phyloP scores from a whole-genome alignment of 1,284 basidiomycete genomes.

The Neolentinus lepideus region DNA sequence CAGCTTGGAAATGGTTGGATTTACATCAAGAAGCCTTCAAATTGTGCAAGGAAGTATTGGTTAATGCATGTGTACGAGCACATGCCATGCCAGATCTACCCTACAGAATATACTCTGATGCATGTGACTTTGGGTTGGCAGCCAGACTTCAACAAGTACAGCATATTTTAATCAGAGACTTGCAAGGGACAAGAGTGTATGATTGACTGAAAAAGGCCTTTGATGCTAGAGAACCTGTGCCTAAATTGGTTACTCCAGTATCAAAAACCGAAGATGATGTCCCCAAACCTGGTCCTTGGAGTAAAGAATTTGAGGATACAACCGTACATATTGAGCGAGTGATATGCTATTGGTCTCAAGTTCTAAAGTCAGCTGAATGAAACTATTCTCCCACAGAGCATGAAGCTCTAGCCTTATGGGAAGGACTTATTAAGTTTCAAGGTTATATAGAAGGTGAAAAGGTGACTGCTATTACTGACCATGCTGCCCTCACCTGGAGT shows the following conservation, averaged over 20 bases:
- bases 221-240: conserved; percentile 10
- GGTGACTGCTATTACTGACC: conserved; percentile 21
- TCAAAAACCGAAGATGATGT: conserved; percentile 12
- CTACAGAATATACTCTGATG: conserved; percentile 31
- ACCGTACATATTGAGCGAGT: conserved; percentile 21
- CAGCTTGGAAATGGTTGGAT: conserved; percentile 20
- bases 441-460: conserved; percentile 22
- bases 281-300: conserved; percentile 11
- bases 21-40: conserved; percentile 18
- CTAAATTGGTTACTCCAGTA: conserved; percentile 12
- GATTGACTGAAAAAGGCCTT: conserved; percentile 16
- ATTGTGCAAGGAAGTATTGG: conserved; percentile 17
- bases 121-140: conserved; percentile 26
- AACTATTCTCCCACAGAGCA: conserved; percentile 20
- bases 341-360: conserved; percentile 23
- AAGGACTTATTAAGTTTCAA: conserved; percentile 22
- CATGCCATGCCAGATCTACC: conserved; percentile 22
- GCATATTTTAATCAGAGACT: conserved; percentile 24
- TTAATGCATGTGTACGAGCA: conserved; percentile 20
- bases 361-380: conserved; percentile 17
- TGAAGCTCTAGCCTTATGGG: conserved; percentile 22
- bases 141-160: conserved; percentile 30
- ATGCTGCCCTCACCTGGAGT: conserved; percentile 24
- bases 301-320: conserved; percentile 17
- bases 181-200: conserved; percentile 28